Evolutionary conservation across 768 basidiomycete species (phyloP), one percentile per base, ranked within the genome.

Genomic region (Paxillus ammoniavirescens): DNA sequence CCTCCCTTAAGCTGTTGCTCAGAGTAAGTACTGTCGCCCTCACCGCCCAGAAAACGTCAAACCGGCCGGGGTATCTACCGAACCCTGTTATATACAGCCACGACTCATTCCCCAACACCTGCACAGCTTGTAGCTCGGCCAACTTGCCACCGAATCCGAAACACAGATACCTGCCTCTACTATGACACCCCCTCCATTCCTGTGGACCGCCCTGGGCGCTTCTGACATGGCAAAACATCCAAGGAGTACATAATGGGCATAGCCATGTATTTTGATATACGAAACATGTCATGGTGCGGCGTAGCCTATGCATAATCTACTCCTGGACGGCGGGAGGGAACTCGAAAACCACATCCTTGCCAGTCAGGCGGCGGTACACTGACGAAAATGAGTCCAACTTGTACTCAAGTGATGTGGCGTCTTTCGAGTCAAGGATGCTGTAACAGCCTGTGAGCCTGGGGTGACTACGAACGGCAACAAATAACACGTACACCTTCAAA

Each of bases 321-420:
- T 87, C 84, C 70, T 86, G 85, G 63, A 77, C 76, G 61, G 81
- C 83, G 58, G 85, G 84, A 42, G 91, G 91, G 79, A 93, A 93
- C 79, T 93, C 91, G 69, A 93, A 93, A 50, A 89, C 86, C 54
- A 97, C 95, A 59, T 98, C 95, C 82, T 97, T 98, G 71, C 95
- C 95, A 60, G 94, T 96, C 71, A 97, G 77, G 58, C 89, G 84
- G 68, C 89, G 90, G 83, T 97, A 98, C 59, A 98, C 92, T 40
- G 93, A 94, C 46, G 95, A 90, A 81, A 98, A 99, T 59, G 95
- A 96, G 78, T 99, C 97, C 65, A 98, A 83, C 84, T 99, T 99
- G 89, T 99, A 98, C 82, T 98, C 97, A 71, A 98, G 82, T 67
- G 93, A 91, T 72, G 94, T 98, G 52, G 93, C 85, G 71, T 99